Evolutionary conservation across 257 asterid genomes (phyloP).

Genomic region (Asclepias syriaca): DNA sequence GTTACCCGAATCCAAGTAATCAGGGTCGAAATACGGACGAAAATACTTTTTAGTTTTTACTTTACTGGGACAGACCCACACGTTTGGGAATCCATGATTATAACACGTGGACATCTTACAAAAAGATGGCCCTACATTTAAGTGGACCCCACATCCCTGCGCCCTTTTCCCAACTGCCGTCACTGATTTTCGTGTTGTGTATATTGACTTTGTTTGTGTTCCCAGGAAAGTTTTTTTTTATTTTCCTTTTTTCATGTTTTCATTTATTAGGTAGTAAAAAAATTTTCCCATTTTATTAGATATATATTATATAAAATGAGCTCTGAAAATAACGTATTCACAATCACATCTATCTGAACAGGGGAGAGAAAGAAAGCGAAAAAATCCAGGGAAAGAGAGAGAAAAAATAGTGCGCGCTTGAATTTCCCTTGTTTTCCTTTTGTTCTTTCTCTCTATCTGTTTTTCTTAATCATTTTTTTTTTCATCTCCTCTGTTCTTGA

Average conservation of each 20-base stretch:
- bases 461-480: background rate
- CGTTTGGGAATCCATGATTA: slow-evolving; percentile 5
- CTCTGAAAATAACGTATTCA: slow-evolving; percentile 29
- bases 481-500: slow-evolving; percentile 22
- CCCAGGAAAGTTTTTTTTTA: background rate
- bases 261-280: no score
- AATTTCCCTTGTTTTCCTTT: slow-evolving; percentile 29
- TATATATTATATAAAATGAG: background rate
- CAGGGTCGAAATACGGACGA: background rate
- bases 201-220: slow-evolving; percentile 24
- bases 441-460: background rate
- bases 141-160: background rate
- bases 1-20: background rate
- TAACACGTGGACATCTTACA: slow-evolving; percentile 6
- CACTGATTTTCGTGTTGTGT: slow-evolving; percentile 16
- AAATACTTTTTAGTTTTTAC: background rate
- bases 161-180: slow-evolving; percentile 22
- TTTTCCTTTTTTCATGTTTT: no score
- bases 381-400: slow-evolving; percentile 11
- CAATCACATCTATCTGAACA: background rate
- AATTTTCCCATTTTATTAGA: no score
- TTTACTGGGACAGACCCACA: slow-evolving; percentile 1
- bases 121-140: background rate
- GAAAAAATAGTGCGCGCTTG: slow-evolving; percentile 12
- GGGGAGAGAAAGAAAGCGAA: background rate